phyloP scores from a whole-genome alignment of 495 filamentous ascomycete genomes.

The Evernia prunastri region DNA sequence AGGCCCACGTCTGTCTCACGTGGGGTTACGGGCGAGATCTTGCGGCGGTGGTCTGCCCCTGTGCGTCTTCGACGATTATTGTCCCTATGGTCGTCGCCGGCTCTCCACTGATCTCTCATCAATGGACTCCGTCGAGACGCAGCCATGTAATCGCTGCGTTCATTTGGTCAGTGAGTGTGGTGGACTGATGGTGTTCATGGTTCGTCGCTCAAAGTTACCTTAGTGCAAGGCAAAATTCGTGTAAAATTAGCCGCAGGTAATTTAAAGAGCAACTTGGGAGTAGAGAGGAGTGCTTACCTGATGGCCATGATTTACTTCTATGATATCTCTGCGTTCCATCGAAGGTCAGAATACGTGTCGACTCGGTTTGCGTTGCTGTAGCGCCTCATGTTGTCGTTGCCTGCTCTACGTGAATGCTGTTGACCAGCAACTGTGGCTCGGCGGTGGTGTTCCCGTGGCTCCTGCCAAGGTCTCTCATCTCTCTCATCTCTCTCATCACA shows the following conservation, averaged over 20 bases:
- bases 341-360: not conserved
- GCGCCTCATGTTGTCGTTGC: not conserved
- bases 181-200: slow-evolving; percentile 10
- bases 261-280: slow-evolving; percentile 2
- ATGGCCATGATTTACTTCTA: slow-evolving; percentile 11
- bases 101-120: slow-evolving; percentile 54
- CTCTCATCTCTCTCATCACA: too few species aligned
- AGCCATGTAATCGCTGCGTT: slow-evolving; percentile 45
- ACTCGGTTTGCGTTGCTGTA: not conserved
- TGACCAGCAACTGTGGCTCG: slow-evolving; percentile 4
- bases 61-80: slow-evolving; percentile 25
- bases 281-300: slow-evolving; percentile 14
- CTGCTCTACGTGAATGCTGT: slow-evolving; percentile 14
- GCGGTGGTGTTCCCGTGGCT: slow-evolving; percentile 13
- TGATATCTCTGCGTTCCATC: not conserved
- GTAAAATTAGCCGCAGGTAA: slow-evolving; percentile 21
- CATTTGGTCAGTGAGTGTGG: slow-evolving; percentile 26
- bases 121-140: slow-evolving; percentile 51
- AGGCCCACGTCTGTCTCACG: slow-evolving; percentile 20
- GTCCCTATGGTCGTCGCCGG: slow-evolving; percentile 36
- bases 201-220: slow-evolving; percentile 19
- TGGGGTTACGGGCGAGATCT: slow-evolving; percentile 19
- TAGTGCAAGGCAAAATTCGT: slow-evolving; percentile 17
- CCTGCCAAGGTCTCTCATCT: slow-evolving; percentile 14
- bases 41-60: slow-evolving; percentile 12